Evolutionary conservation across 345 rosid genomes (phyloP).

Genomic region (Angophora floribunda): DNA sequence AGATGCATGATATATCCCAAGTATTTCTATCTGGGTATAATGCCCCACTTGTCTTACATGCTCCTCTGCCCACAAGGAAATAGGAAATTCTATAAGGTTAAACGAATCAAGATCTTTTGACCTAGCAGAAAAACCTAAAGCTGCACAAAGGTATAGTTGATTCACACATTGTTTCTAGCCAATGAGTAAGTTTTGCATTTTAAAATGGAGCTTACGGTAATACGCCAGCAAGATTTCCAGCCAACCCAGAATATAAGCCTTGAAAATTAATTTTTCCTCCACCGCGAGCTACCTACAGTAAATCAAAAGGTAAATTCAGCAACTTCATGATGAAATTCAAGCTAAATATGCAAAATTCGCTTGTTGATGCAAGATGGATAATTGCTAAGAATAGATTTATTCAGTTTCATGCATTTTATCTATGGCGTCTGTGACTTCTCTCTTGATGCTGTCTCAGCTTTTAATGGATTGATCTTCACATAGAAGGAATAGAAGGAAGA

Average conservation of each 20-base stretch:
- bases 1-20: neutral
- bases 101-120: neutral
- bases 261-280: constrained; percentile 70
- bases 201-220: constrained; percentile 46
- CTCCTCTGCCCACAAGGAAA: neutral
- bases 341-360: neutral
- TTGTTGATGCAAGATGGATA: neutral
- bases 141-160: neutral
- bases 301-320: neutral
- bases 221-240: constrained; percentile 90
- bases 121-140: neutral
- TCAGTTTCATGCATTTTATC: neutral
- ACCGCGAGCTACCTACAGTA: constrained; percentile 66
- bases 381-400: neutral
- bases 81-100: neutral
- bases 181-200: neutral
- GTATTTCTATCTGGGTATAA: neutral
- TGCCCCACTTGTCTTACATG: neutral
- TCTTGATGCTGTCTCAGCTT: neutral
- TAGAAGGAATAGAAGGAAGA: neutral
- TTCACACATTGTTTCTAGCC: neutral
- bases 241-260: constrained; percentile 96
- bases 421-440: neutral
- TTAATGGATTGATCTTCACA: neutral
- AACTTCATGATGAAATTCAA: neutral